A percentile compares a stretch with the other conserved stretches of the same genome.
Conservation (phyloP, 352 stramenopile species). For the Phytopythium helicoides region DNA sequence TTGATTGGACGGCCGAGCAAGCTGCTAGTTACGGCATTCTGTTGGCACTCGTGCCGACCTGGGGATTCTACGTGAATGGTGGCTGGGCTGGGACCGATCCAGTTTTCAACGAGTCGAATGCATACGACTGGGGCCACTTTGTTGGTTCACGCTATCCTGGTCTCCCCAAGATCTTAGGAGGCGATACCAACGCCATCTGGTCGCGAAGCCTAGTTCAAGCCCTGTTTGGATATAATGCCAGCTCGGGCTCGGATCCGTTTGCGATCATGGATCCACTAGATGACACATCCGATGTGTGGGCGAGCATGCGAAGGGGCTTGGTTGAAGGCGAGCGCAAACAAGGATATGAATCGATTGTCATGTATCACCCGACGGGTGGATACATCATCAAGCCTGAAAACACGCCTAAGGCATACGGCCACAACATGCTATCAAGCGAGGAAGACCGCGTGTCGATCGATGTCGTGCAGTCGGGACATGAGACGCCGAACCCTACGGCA, state of each 20-base stretch:
- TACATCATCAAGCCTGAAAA: conserved; percentile 1
- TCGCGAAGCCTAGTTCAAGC: conserved; percentile 11
- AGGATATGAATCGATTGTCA: conserved; percentile 5
- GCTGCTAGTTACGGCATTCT: conserved; percentile 23
- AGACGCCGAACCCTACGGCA: neutral
- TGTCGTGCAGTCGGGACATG: conserved; percentile 8
- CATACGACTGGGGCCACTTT: conserved; percentile 8
- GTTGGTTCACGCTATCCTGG: conserved; percentile 12
- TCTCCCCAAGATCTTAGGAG: conserved; percentile 17
- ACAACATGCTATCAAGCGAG: conserved; percentile 10
- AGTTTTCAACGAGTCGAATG: conserved; percentile 4
- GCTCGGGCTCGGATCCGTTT: conserved; percentile 2
- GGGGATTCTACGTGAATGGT: conserved; percentile 20
- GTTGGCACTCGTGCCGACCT: conserved; percentile 9
- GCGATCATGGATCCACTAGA: conserved; percentile 2
- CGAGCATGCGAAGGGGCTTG: conserved; percentile 11
- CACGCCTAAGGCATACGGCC: conserved; percentile 4
- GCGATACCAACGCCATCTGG: conserved; percentile 19
- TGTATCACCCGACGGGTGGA: conserved; percentile 7
- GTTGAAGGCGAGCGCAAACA: conserved; percentile 7
- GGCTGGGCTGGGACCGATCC: conserved; percentile 6
- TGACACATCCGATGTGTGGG: conserved; percentile 18
- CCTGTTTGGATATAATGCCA: conserved; percentile 6
- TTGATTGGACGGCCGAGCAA: conserved; percentile 17
- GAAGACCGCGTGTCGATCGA: conserved; percentile 8